Conservation (phyloP, 148 eudicot genomes). For the Spergularia bocconei region DNA sequence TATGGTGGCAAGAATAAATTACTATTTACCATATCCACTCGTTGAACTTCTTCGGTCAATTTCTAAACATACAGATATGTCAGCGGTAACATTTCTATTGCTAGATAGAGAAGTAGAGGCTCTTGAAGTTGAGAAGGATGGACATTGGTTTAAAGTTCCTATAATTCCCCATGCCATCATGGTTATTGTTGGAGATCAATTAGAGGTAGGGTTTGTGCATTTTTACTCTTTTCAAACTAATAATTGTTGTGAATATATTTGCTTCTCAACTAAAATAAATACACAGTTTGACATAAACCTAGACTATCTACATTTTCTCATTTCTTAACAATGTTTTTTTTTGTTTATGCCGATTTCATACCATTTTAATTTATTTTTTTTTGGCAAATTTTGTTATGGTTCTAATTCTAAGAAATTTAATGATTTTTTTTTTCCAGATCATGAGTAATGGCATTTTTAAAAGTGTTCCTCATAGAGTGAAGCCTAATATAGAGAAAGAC, state of each 20-base stretch:
- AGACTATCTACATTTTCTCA: too few species aligned
- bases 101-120: slow-evolving; percentile 49
- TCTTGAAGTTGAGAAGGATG: slow-evolving; percentile 47
- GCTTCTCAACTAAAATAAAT: too few species aligned
- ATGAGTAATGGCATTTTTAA: slow-evolving; percentile 33
- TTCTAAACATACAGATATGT: slow-evolving; percentile 21
- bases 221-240: not conserved
- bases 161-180: slow-evolving; percentile 43
- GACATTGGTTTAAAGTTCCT: slow-evolving; percentile 49
- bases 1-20: slow-evolving; percentile 20
- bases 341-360: too few species aligned
- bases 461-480: slow-evolving; percentile 25
- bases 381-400: not conserved
- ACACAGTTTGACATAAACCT: too few species aligned
- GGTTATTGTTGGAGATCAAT: slow-evolving; percentile 47
- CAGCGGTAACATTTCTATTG: slow-evolving; percentile 23
- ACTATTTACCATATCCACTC: slow-evolving; percentile 19
- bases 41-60: slow-evolving; percentile 3
- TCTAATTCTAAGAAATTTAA: not conserved
- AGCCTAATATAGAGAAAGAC: slow-evolving; percentile 15
- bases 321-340: too few species aligned
- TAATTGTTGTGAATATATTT: too few species aligned
- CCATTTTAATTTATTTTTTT: too few species aligned
- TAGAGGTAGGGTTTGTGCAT: slow-evolving; percentile 33
- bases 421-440: slow-evolving; percentile 27